A percentile compares a stretch with the other conserved stretches of the same genome.
phyloP scores from a whole-genome alignment of 2,329 filamentous ascomycete genomes.

The Aschersonia sp. region DNA sequence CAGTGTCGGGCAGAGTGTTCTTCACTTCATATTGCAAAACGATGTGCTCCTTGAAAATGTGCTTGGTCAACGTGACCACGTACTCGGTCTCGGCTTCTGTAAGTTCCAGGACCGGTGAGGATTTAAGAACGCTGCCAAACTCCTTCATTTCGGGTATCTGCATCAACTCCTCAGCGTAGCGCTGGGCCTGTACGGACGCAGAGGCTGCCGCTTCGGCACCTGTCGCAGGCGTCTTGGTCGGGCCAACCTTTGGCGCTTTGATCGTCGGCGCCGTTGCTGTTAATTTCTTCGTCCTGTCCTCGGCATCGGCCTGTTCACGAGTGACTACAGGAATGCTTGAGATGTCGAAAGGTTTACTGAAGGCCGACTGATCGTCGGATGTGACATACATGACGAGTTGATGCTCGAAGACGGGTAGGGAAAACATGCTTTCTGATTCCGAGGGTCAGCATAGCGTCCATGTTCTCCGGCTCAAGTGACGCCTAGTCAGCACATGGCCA shows the following conservation, averaged over 20 bases:
- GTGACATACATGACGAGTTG: constrained; percentile 97
- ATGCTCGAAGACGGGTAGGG: constrained; percentile 87
- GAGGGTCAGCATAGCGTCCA: neutral
- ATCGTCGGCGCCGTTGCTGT: constrained; percentile 83
- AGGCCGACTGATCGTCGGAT: constrained; percentile 75
- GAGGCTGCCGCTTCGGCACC: constrained; percentile 64
- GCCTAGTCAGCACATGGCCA: no score
- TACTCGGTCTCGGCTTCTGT: constrained; percentile 98
- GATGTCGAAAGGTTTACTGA: constrained; percentile 78
- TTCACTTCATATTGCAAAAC: constrained; percentile 96
- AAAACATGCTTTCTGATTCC: constrained; percentile 78
- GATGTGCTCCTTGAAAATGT: constrained; percentile 94
- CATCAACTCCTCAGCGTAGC: constrained; percentile 77
- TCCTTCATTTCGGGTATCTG: constrained; percentile 82
- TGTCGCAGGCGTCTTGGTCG: constrained; percentile 54
- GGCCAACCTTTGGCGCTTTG: constrained; percentile 76
- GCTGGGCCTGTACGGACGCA: constrained; percentile 68
- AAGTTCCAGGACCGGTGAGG: constrained; percentile 70
- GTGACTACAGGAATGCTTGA: constrained; percentile 84
- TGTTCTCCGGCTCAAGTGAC: neutral
- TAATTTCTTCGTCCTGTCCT: constrained; percentile 94
- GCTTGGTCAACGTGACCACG: constrained; percentile 84
- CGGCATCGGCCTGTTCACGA: constrained; percentile 87
- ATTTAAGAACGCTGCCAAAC: constrained; percentile 87
- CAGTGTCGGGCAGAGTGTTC: constrained; percentile 85